A percentile compares a stretch with the other conserved stretches of the same genome.
Conservation (phyloP, 306 rosid species). For the Trifolium pratense region DNA sequence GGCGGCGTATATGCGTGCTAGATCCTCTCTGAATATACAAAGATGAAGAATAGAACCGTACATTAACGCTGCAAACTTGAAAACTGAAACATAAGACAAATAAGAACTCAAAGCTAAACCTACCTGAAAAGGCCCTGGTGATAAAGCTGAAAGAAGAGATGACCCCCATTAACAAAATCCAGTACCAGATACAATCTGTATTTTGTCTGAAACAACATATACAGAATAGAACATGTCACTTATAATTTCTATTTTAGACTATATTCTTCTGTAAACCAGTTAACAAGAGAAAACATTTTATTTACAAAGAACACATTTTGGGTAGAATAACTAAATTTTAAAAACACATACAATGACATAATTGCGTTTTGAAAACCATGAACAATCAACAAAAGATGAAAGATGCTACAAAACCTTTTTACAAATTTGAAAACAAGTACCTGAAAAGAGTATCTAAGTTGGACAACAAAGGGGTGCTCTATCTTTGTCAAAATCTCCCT, state of each 20-base stretch:
- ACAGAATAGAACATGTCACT: slow-evolving; percentile 7
- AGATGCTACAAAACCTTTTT: slow-evolving; percentile 10
- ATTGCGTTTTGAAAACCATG: slow-evolving; percentile 22
- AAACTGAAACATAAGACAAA: slow-evolving; percentile 15
- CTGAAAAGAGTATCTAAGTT: slow-evolving; percentile 96
- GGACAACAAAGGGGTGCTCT: slow-evolving; percentile 87
- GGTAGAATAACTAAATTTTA: too few relatives aligned
- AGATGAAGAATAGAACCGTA: slow-evolving; percentile 26
- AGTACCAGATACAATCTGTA: slow-evolving; percentile 91
- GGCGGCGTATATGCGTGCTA: slow-evolving; percentile 88
- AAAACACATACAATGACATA: background rate
- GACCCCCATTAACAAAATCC: slow-evolving; percentile 96
- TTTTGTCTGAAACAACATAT: slow-evolving; percentile 69
- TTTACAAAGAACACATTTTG: too few relatives aligned
- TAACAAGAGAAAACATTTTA: too few relatives aligned
- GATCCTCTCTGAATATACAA: slow-evolving; percentile 76
- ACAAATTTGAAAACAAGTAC: slow-evolving; percentile 50
- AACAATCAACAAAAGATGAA: slow-evolving; percentile 13
- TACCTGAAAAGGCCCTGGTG: slow-evolving; percentile 96
- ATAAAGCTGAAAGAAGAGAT: slow-evolving; percentile 96
- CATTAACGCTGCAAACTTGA: slow-evolving; percentile 19
- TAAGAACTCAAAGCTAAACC: slow-evolving; percentile 17
- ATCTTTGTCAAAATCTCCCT: slow-evolving; percentile 84
- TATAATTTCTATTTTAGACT: background rate
- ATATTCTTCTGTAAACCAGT: background rate